These are phyloP conservation scores for Pseudonitzschia delicatissima DNA, from an alignment of 108 stramenopile genomes.

Conservation along the genomic window DNA sequence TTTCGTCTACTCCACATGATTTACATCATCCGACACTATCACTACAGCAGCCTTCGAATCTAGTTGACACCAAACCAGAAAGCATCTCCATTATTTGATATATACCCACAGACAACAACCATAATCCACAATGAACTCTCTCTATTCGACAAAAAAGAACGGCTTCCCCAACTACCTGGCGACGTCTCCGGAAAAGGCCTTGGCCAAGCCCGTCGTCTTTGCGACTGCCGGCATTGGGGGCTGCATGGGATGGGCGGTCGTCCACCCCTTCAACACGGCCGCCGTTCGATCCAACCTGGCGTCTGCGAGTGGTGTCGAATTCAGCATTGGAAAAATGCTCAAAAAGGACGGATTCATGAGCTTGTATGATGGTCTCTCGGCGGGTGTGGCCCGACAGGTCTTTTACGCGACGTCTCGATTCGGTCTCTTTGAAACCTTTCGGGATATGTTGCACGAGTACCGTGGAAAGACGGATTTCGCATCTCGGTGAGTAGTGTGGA, in stretches of 20 bases:
- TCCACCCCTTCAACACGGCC: slow-evolving; percentile 90
- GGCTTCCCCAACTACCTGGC: not conserved
- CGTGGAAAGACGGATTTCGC: slow-evolving; percentile 89
- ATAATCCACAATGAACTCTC: not conserved
- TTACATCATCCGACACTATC: no score
- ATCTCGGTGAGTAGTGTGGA: slow-evolving; percentile 48
- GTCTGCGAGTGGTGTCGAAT: slow-evolving; percentile 59
- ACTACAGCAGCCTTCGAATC: no score
- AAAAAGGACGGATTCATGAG: slow-evolving; percentile 62
- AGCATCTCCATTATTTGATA: no score
- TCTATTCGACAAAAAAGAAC: not conserved
- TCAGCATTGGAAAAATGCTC: slow-evolving; percentile 55
- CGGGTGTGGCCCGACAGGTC: slow-evolving; percentile 85
- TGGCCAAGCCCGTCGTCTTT: slow-evolving; percentile 72
- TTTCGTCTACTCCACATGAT: no score
- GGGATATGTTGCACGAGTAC: slow-evolving; percentile 80
- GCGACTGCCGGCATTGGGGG: slow-evolving; percentile 88
- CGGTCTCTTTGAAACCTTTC: slow-evolving; percentile 89
- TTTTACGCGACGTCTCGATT: slow-evolving; percentile 90
- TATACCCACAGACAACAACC: no score
- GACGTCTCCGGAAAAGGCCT: not conserved
- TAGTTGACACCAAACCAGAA: no score
- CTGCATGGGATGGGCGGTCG: slow-evolving; percentile 78
- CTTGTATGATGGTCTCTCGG: slow-evolving; percentile 88
- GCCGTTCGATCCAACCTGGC: slow-evolving; percentile 87